Base-by-base conservation (phyloP, 2,329 filamentous ascomycete species). In the Epichloe gansuensis region DNA sequence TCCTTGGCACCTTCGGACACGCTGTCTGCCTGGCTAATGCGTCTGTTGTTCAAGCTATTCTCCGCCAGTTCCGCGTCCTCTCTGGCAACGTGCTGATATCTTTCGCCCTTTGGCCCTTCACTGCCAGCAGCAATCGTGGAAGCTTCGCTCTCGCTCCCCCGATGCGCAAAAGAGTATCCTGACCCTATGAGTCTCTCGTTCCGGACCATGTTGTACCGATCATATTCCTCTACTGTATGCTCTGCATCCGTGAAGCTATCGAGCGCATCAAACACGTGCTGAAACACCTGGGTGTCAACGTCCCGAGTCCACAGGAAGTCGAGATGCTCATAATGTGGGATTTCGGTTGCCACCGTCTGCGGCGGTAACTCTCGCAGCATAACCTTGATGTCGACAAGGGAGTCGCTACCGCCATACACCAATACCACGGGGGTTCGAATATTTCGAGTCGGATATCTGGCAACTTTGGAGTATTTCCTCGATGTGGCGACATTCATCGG, bases 271-370 rank as follows among this genome's bases (percentile, higher is more conserved):
- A 95, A 90, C 2, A 98, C 89, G 64, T 95, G 88, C 15, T 84
- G 87, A 62, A 96, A 96, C 3, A 97, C 91, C 50, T 89, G 80
- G 1, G 76, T 73, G 58, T 95, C 79, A 6, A 95, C 87, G 61
- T 96, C 89, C 39, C 81, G 75, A 0, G 87, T 93, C 93, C 93
- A 98, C 1, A 98, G 74, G 61, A 98, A 95, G 66, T 98, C 93
- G 25, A 98, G 79, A 67, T 98, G 93, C 67, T 98, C 93, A 66
- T 95, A 98, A 64, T 95, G 89, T 0, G 85, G 81, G 42, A 98
- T 86, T 63, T 91, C 85, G 39, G 83, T 93, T 1, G 89, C 89
- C 2, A 91, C 77, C 0, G 93, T 97, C 65, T 88, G 87, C 23
- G 76, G 74, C 0, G 93, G 93, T 12, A 98, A 74, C 66, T 95